Evolutionary conservation across 2,329 filamentous ascomycete genomes (phyloP), one percentile per base, ranked within the genome.

Genomic region (Cytospora piceicola): DNA sequence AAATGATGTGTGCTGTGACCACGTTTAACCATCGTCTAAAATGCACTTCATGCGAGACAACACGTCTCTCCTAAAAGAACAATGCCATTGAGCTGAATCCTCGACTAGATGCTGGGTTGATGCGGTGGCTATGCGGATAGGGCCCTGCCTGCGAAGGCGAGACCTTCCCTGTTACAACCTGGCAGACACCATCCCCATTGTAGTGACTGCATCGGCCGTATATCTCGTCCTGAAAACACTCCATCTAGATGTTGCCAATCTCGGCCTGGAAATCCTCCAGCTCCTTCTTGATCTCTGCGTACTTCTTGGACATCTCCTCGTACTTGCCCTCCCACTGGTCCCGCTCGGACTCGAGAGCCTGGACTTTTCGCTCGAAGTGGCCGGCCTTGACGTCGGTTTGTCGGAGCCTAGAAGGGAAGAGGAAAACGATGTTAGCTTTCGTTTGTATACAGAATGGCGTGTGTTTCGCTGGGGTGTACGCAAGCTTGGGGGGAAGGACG

Each of bases 361-460:
- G 93, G 73, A 98, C 95, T 86, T 98, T 98, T 82, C 95, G 95
- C 85, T 99, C 95, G 82, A 94, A 98, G 85, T 99, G 94, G 75
- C 94, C 95, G 76, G 94, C 94, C 87, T 98, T 98, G 83, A 98
- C 93, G 79, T 99, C 95, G 82, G 95, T 97, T 84, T 97, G 94
- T 79, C 95, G 94, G 77, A 98, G 92, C 84, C 95, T 99, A 73
- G 49, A 42, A 30, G 61, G 71, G 62, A 66, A 59, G 63, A 58
- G 58, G 65, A 58, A 52, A 58, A 30, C 61, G 64, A 60, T 51
- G 59, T 68, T 64, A 70, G 67, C n/a, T 64, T 66, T 63, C 65
- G 14, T 15, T 15, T 36, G 61, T 36, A 11, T 32, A 30, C 14
- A 15, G 7, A 39, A 3, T n/a, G 8, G 30, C n/a, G 61, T 12